phyloP scores from a whole-genome alignment of 371 early-diverging fungal species.

The Lichtheimia ornata region DNA sequence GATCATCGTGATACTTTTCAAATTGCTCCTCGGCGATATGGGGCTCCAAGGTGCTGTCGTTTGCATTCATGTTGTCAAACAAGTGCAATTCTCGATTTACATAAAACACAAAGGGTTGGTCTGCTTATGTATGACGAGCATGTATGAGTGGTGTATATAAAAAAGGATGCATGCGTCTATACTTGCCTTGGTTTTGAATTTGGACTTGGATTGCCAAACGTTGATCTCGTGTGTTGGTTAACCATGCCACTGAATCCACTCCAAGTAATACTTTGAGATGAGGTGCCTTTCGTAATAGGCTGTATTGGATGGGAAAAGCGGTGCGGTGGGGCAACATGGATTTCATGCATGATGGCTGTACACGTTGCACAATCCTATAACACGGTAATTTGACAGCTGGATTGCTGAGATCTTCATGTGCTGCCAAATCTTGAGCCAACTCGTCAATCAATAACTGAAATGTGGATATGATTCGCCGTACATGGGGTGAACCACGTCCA shows the following conservation, averaged over 20 bases:
- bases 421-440: conserved; percentile 8
- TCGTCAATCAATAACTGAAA: conserved; percentile 9
- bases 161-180: no score
- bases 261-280: conserved; percentile 5
- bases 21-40: conserved; percentile 2
- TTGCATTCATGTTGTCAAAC: conserved; percentile 10
- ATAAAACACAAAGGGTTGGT: conserved; percentile 5
- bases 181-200: conserved; percentile 12
- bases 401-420: conserved; percentile 2
- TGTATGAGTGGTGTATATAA: no score
- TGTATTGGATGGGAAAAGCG: conserved; percentile 10
- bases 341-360: conserved; percentile 1
- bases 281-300: neutral
- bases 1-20: conserved; percentile 1
- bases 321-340: conserved; percentile 1
- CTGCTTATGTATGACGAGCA: neutral
- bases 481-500: neutral
- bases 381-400: conserved; percentile 6
- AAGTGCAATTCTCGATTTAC: conserved; percentile 9
- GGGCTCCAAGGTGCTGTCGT: neutral
- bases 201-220: conserved; percentile 9
- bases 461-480: neutral
- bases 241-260: conserved; percentile 1
- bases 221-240: conserved; percentile 6
- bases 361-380: conserved; percentile 12